These are phyloP conservation scores for Apiospora arundinis DNA, from an alignment of 2,329 filamentous ascomycete genomes.

Conservation along the genomic window DNA sequence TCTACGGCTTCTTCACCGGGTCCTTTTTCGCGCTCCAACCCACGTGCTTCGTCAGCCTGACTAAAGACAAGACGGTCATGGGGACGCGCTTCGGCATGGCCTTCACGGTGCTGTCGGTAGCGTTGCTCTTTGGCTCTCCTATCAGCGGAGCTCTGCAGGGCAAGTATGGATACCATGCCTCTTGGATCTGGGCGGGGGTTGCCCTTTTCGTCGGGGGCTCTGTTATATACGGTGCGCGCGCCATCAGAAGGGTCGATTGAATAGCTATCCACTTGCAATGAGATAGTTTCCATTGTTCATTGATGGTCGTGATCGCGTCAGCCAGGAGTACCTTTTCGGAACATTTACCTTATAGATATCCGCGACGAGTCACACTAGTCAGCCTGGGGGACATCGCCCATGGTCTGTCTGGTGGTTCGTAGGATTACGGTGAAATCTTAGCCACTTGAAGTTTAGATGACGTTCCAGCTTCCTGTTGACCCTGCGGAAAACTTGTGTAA, in stretches of 20 bases:
- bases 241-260: background rate
- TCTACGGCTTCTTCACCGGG: constrained; percentile 49
- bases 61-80: constrained; percentile 38
- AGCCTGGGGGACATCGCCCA: no score
- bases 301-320: no score
- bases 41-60: constrained; percentile 42
- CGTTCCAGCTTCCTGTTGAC: no score
- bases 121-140: constrained; percentile 39
- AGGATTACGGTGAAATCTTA: no score
- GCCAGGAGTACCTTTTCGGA: no score
- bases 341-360: no score
- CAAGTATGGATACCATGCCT: constrained; percentile 26
- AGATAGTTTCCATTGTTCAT: no score
- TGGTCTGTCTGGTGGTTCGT: no score
- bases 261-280: no score
- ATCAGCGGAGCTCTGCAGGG: constrained; percentile 37
- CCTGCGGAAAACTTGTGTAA: no score
- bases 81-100: constrained; percentile 51
- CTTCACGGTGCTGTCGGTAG: constrained; percentile 41
- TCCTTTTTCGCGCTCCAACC: constrained; percentile 47
- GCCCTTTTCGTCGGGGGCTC: constrained; percentile 13
- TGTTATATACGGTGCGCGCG: background rate
- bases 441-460: no score
- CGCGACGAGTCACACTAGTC: no score
- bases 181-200: constrained; percentile 30